Base-by-base conservation (phyloP, 2,329 filamentous ascomycete species). In the Fusarium coicis region DNA sequence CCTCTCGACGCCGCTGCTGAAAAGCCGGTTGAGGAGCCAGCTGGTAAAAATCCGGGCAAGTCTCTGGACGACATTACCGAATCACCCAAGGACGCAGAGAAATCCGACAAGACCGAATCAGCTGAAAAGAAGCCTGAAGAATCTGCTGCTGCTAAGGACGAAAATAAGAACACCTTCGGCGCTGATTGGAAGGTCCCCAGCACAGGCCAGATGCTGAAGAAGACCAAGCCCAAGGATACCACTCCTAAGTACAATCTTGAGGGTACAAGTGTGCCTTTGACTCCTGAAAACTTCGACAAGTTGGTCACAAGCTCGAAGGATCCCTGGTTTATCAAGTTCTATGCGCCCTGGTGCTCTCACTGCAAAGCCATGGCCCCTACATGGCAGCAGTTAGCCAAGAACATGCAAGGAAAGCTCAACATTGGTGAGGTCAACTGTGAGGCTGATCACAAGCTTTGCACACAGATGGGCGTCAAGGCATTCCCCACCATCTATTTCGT, bases 251-350 rank as follows among this genome's bases (percentile, higher is more conserved):
- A 93, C 28, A 98, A 99, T 75, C 88, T 90, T 8, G 87, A 92
- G 44, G 96, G 96, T 11, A 85, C 88, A 21, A 97, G 94, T 11
- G 86, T 94, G 39, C 83, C 91, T 11, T 87, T 99, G 58, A 95
- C 91, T 5, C 92, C 93, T 1, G 95, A 98, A 79, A 93, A 87
- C 72, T 99, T 99, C 85, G 92, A 97, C 80, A 91, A 89, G 65
- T 86, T 92, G 42, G 95, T 99, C 52, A 97, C 94, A 7, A 93
- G 92, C 80, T 95, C 94, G 0, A 90, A 93, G 72, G 95, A 98
- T 72, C 92, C 95, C 10, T 99, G 96, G 96, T 98, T 99, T 80
- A 91, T 99, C 87, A 99, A 99, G 83, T 98, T 99, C 81, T 98
- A 98, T 81, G 95, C 94, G 23, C 97, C 96, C 10, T 98, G 96